phyloP scores from a whole-genome alignment of 768 basidiomycete species.

The Mycena filopes region DNA sequence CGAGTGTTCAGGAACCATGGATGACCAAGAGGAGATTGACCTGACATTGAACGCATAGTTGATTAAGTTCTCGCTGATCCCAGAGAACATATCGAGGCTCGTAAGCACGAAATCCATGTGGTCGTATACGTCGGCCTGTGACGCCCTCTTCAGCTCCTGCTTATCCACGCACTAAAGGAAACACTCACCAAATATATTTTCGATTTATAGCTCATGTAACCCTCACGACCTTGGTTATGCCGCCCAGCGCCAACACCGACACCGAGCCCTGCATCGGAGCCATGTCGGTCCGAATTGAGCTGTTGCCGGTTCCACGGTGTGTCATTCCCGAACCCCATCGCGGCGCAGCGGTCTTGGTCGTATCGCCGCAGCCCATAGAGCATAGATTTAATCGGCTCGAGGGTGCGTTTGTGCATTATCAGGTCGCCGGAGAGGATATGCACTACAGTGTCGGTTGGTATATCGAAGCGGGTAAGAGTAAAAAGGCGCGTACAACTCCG shows the following conservation, averaged over 20 bases:
- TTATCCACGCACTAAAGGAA: neutral
- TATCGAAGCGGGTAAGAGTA: neutral
- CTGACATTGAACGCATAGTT: slow-evolving; percentile 81
- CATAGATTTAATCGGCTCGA: slow-evolving; percentile 76
- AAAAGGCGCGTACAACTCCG: slow-evolving; percentile 56
- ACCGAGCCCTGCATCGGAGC: slow-evolving; percentile 6
- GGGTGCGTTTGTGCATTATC: slow-evolving; percentile 76
- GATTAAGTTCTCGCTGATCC: slow-evolving; percentile 77
- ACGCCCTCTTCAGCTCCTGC: neutral
- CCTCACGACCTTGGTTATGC: slow-evolving; percentile 46
- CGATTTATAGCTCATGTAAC: slow-evolving; percentile 74
- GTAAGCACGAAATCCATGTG: slow-evolving; percentile 79
- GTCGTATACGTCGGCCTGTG: slow-evolving; percentile 77
- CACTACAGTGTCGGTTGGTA: slow-evolving; percentile 55
- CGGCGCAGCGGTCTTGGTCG: slow-evolving; percentile 73
- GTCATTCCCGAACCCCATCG: slow-evolving; percentile 37
- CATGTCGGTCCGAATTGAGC: slow-evolving; percentile 38
- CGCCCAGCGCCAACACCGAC: slow-evolving; percentile 3
- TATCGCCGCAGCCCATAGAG: slow-evolving; percentile 76
- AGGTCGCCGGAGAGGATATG: slow-evolving; percentile 83
- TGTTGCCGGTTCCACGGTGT: slow-evolving; percentile 13
- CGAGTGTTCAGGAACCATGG: neutral
- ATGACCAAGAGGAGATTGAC: slow-evolving; percentile 34
- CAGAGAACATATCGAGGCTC: slow-evolving; percentile 79
- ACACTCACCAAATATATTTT: slow-evolving; percentile 71